These are phyloP conservation scores for Imleria badia DNA, from an alignment of 768 basidiomycete genomes.

Conservation along the genomic window DNA sequence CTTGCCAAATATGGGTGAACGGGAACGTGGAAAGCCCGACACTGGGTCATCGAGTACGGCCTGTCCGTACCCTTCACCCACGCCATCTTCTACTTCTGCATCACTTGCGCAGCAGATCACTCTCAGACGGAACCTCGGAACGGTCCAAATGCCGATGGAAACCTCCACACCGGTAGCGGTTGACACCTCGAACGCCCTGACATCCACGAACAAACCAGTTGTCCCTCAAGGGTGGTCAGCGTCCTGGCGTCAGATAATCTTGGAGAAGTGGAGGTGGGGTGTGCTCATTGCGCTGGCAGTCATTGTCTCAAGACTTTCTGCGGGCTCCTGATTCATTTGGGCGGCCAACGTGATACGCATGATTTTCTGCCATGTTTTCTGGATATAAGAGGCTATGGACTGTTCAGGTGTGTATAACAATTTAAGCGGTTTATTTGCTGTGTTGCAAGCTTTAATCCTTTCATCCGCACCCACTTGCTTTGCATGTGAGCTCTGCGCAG, in stretches of 20 bases:
- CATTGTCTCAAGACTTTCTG: slow-evolving; percentile 72
- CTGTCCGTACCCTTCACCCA: slow-evolving; percentile 16
- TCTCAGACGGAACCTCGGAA: slow-evolving; percentile 19
- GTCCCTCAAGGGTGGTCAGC: slow-evolving; percentile 53
- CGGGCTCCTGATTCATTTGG: slow-evolving; percentile 35
- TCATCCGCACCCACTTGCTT: slow-evolving; percentile 12
- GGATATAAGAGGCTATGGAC: slow-evolving; percentile 15
- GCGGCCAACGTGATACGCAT: neutral
- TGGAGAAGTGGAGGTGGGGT: slow-evolving; percentile 87
- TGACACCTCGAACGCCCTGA: slow-evolving; percentile 23
- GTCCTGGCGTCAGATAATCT: slow-evolving; percentile 63
- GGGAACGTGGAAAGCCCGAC: slow-evolving; percentile 57
- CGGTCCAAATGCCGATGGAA: slow-evolving; percentile 21
- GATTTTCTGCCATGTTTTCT: slow-evolving; percentile 10
- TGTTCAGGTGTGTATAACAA: slow-evolving; percentile 19
- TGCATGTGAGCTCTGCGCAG: slow-evolving; percentile 4
- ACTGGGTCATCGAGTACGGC: slow-evolving; percentile 22
- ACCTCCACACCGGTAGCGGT: slow-evolving; percentile 1
- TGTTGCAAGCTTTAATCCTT: slow-evolving; percentile 11
- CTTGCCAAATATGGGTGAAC: slow-evolving; percentile 92
- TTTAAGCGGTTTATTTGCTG: slow-evolving; percentile 17
- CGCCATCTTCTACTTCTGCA: slow-evolving; percentile 20
- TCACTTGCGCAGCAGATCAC: slow-evolving; percentile 22
- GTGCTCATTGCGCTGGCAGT: slow-evolving; percentile 75
- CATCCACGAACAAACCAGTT: slow-evolving; percentile 29